phyloP scores from a whole-genome alignment of 2,329 filamentous ascomycete species.

The Ophioceras dolichostomum region DNA sequence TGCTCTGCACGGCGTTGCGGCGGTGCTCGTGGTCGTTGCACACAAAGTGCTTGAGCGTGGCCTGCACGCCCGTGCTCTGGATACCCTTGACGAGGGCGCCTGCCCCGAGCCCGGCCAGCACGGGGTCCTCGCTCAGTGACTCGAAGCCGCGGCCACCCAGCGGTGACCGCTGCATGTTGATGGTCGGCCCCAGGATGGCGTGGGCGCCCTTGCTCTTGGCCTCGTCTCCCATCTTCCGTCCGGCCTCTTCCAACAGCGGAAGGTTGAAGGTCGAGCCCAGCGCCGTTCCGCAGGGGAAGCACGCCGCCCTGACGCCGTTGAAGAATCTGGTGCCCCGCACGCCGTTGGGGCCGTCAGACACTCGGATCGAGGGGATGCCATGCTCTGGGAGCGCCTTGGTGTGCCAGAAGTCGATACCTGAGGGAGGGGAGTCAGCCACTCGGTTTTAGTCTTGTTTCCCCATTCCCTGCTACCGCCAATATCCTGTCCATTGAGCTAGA shows the following conservation, averaged over 20 bases:
- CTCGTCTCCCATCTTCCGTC: slow-evolving; percentile 38
- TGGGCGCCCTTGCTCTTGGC: slow-evolving; percentile 44
- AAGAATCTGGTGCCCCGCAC: slow-evolving; percentile 58
- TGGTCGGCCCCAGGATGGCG: slow-evolving; percentile 47
- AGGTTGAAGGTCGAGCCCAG: slow-evolving; percentile 47
- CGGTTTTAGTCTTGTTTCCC: too few species aligned
- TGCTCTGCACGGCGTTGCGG: slow-evolving; percentile 40
- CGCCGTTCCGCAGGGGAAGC: slow-evolving; percentile 46
- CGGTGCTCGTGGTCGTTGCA: slow-evolving; percentile 50
- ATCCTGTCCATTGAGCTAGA: too few species aligned
- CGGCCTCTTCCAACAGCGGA: slow-evolving; percentile 36
- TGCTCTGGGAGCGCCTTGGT: slow-evolving; percentile 47
- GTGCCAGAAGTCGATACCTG: slow-evolving; percentile 59
- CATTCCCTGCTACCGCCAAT: too few species aligned
- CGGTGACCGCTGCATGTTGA: slow-evolving; percentile 50
- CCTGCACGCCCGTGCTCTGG: slow-evolving; percentile 41
- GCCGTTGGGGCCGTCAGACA: slow-evolving; percentile 59
- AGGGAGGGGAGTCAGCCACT: too few species aligned
- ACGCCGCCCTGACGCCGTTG: slow-evolving; percentile 47
- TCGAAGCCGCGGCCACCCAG: slow-evolving; percentile 48
- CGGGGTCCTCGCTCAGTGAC: slow-evolving; percentile 45
- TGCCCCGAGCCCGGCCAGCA: slow-evolving; percentile 41
- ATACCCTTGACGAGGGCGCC: slow-evolving; percentile 41
- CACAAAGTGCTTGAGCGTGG: slow-evolving; percentile 48
- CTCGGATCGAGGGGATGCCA: slow-evolving; percentile 50